Conservation (phyloP, 1,139 yeast species). For the Magnusiomyces sp. region DNA sequence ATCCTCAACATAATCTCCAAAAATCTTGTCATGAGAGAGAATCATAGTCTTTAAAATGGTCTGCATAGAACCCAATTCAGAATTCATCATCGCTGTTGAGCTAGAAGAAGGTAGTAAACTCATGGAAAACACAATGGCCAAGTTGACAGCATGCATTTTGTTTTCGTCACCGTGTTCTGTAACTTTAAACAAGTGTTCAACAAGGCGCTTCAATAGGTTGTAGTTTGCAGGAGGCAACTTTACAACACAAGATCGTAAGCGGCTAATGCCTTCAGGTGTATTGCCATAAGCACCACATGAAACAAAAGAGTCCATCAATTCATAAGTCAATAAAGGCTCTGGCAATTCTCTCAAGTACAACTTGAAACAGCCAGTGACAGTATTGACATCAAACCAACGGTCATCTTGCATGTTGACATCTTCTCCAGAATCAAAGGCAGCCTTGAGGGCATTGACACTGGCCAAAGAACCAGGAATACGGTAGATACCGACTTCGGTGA, state of each 20-base stretch:
- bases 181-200: slow-evolving; percentile 57
- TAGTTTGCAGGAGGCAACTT: slow-evolving; percentile 59
- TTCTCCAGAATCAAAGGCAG: slow-evolving; percentile 66
- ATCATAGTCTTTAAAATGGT: slow-evolving; percentile 33
- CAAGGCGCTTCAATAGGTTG: slow-evolving; percentile 55
- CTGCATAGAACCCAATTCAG: slow-evolving; percentile 34
- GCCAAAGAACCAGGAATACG: slow-evolving; percentile 86
- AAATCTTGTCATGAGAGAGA: slow-evolving; percentile 25
- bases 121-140: slow-evolving; percentile 70
- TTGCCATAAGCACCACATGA: slow-evolving; percentile 21
- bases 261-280: slow-evolving; percentile 29
- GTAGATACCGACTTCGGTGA: slow-evolving; percentile 86
- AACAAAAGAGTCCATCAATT: slow-evolving; percentile 46
- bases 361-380: slow-evolving; percentile 85
- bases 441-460: slow-evolving; percentile 61
- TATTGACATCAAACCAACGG: slow-evolving; percentile 73
- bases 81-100: slow-evolving; percentile 21
- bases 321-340: slow-evolving; percentile 67
- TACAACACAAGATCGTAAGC: slow-evolving; percentile 40
- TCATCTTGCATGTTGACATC: slow-evolving; percentile 58
- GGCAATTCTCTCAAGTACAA: slow-evolving; percentile 81
- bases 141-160: slow-evolving; percentile 70
- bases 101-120: slow-evolving; percentile 38
- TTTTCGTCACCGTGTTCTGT: slow-evolving; percentile 52
- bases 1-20: slow-evolving; percentile 15